Conservation (phyloP, 139 green algal species). For the Asterochloris erici region DNA sequence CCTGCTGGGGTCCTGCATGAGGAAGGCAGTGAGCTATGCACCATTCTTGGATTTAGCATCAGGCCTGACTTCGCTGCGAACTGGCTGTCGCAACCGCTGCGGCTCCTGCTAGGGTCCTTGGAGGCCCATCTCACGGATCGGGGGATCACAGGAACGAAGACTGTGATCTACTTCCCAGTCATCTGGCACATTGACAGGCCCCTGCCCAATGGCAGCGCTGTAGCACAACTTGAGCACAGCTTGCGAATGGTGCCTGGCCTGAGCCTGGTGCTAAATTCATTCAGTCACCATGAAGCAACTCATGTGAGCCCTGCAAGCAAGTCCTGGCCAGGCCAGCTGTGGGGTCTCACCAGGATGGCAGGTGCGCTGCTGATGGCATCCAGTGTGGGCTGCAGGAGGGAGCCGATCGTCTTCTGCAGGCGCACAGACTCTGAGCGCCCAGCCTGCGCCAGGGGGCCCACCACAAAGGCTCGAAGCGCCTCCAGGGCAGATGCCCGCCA, state of each 20-base stretch:
- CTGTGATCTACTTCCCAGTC: too few species aligned
- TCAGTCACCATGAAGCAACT: too few species aligned
- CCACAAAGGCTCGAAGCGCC: constrained; percentile 53
- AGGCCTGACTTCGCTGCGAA: not conserved
- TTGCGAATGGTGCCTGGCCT: too few species aligned
- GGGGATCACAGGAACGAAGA: too few species aligned
- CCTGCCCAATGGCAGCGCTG: too few species aligned
- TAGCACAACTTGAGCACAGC: too few species aligned
- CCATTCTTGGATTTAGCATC: too few species aligned
- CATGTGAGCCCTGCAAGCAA: too few species aligned
- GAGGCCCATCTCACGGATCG: too few species aligned
- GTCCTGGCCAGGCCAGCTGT: too few species aligned
- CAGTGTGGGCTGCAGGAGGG: constrained; percentile 30
- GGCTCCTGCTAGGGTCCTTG: not conserved
- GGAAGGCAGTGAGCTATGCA: not conserved
- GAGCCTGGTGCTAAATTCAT: too few species aligned
- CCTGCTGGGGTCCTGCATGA: constrained; percentile 34
- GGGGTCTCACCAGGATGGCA: constrained; percentile 22
- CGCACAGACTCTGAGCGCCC: not conserved
- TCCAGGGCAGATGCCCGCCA: constrained; percentile 70
- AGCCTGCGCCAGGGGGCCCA: constrained; percentile 20
- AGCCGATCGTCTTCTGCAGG: constrained; percentile 21
- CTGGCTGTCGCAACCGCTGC: not conserved
- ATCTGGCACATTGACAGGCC: too few species aligned
- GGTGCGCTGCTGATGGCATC: constrained; percentile 22